Evolutionary conservation across 2,329 filamentous ascomycete species (phyloP).

Genomic region (Byssoonygena ceratinophila): DNA sequence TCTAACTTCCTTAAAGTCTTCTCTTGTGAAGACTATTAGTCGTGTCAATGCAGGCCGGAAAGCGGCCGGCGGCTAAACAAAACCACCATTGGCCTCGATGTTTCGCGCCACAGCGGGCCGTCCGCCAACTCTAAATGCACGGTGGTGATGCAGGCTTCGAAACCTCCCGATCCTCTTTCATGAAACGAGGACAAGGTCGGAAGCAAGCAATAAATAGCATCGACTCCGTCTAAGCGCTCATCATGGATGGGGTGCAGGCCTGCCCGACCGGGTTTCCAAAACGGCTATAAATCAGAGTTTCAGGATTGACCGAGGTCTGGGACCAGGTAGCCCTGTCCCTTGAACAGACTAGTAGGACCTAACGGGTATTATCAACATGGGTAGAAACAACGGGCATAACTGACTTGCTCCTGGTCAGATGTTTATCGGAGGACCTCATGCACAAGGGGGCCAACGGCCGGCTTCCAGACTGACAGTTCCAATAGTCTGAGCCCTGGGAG

Average conservation of each 20-base stretch:
- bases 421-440: constrained; percentile 3
- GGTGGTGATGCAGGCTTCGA: neutral
- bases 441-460: neutral
- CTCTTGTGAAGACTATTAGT: neutral
- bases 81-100: constrained; percentile 5
- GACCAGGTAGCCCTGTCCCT: constrained; percentile 8
- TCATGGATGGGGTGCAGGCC: neutral
- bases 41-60: constrained; percentile 1
- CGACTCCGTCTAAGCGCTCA: constrained; percentile 1
- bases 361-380: constrained; percentile 10
- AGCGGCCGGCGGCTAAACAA: constrained; percentile 10
- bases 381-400: constrained; percentile 1
- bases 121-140: constrained; percentile 12
- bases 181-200: neutral
- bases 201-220: constrained; percentile 8
- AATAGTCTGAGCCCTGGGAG: neutral
- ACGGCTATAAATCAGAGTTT: constrained; percentile 2
- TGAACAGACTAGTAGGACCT: constrained; percentile 6
- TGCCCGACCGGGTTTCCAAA: neutral
- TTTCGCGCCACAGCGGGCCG: constrained; percentile 14
- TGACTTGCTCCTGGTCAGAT: constrained; percentile 6
- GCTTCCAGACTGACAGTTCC: neutral
- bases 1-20: neutral
- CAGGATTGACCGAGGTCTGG: constrained; percentile 5
- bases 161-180: neutral